Percentiles rank a stretch among this genome's conserved stretches.
These are phyloP conservation scores for Lentinus polychrous DNA, from an alignment of 1,284 basidiomycete genomes.

Conservation along the genomic window DNA sequence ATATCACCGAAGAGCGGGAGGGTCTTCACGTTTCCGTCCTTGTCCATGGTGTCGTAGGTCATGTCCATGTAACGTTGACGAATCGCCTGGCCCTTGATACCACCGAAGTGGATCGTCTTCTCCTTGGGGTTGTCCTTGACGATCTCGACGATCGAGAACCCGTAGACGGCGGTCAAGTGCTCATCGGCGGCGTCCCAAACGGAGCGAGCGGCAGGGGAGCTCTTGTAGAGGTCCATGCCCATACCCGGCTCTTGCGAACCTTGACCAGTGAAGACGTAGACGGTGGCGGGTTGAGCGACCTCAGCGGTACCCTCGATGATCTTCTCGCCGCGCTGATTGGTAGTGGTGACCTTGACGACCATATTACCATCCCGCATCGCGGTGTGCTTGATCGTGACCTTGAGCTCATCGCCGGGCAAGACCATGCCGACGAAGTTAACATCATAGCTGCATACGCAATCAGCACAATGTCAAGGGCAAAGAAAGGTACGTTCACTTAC, in stretches of 20 bases:
- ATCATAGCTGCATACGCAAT: conserved; percentile 56
- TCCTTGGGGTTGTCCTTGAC: conserved; percentile 97
- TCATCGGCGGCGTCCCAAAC: conserved; percentile 97
- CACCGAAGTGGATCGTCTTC: conserved; percentile 98
- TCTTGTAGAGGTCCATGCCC: conserved; percentile 98
- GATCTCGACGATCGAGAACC: conserved; percentile 97
- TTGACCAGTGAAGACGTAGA: conserved; percentile 98
- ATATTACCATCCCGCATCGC: conserved; percentile 92
- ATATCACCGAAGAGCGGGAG: conserved; percentile 93
- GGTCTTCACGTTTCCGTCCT: conserved; percentile 90
- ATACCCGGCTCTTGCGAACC: conserved; percentile 98
- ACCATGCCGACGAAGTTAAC: conserved; percentile 97
- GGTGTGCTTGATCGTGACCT: conserved; percentile 83
- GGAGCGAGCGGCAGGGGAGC: conserved; percentile 86
- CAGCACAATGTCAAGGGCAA: conserved; percentile 8
- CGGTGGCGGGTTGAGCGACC: conserved; percentile 87
- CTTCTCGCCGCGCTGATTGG: conserved; percentile 83
- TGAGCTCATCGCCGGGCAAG: conserved; percentile 86
- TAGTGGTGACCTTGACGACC: conserved; percentile 86
- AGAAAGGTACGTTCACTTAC: conserved; percentile 39
- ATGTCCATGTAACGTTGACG: conserved; percentile 99
- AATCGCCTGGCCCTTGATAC: conserved; percentile 96
- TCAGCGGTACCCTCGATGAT: conserved; percentile 91
- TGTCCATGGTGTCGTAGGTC: conserved; percentile 95
- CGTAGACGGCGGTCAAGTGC: conserved; percentile 90